Base-by-base conservation (phyloP, 306 rosid species). In the Quillaja saponaria region DNA sequence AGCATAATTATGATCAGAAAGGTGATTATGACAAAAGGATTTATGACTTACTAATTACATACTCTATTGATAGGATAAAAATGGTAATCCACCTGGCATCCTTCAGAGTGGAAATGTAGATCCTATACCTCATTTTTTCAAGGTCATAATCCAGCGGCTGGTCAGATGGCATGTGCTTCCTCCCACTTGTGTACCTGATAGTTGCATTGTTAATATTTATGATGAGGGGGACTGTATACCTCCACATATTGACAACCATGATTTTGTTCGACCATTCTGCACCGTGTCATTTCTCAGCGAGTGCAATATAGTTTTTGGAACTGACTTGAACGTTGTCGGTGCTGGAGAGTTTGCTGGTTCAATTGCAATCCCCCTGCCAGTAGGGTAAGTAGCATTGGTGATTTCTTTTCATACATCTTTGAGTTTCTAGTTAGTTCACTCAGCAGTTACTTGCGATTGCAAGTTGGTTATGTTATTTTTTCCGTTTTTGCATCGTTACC, bases 141-240 rank as follows among this genome's bases (percentile, higher is more conserved):
- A 89, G 87, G 95, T 94, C 80, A 94, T 94, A 66, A 87, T 94
- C 42, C 79, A 84, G 52, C 86, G 99, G 77, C 71, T 94, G 67
- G 80, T 94, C 49, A 66, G 41, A 49, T 94, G 99, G 99, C 97
- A 90, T 53, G 97, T 94, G 34, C 84, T 94, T 67, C 96, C 99
- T 40, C 87, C 90, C 31, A 66, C 91, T 11, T 85, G 97, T 69
- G 85, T 90, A 50, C 99, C 99, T 35, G 96, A 94, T 64, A 94
- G 99, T 57, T 94, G 99, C 81, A 90, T 94, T 16, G 99, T 94
- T 44, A 94, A 94, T 77, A 74, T 94, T 47, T 94, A 94, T 34
- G 90, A 94, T 3, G 91, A 94, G 78, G 99, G 95, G 66, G 97
- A 94, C 74, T 94, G 95, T 28, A 87, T 94, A 69, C 99, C 99